Evolutionary conservation across 768 basidiomycete species (phyloP), one percentile per base, ranked within the genome.

Genomic region (Cystobasidium onofrii): DNA sequence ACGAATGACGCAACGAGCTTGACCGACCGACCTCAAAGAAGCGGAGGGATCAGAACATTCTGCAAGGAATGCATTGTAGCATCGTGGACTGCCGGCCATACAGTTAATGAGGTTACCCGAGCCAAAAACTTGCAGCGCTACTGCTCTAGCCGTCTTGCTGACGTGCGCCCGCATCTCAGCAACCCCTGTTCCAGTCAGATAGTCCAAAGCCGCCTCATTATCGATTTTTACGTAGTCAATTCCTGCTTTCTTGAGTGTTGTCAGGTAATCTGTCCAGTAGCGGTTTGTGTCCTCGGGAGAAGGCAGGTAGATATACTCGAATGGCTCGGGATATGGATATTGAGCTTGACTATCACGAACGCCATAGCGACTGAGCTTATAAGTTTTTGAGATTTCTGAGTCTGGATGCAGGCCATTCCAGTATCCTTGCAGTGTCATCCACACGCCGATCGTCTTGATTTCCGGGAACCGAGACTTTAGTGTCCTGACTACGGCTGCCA

Each of bases 191-290:
- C 73, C 73, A 1, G 23, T 17, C 41, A 78, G 10, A 1, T 46
- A 60, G 41, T 78, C 77, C 43, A 77, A 20, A 34, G 33, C 44
- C 3, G 76, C 67, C 63, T 77, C 77, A 63, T 79, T 76, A 70
- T 79, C 78, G n/a, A 79, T 72, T 46, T 79, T 79, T 66, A 79
- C 70, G 36, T 75, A 79, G 10, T 50, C 33, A 74, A 79, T 43
- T 17, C 78, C 78, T 15, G 76, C 67, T 0, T 57, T 43, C 9
- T 52, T 36, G 61, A 79, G 74, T 1, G 50, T 52, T 4, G 62
- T 3, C 31, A 79, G 78, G 55, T 78, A 79, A 62, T 74, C 70
- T 1, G 0, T 17, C 70, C 61, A 79, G 73, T 74, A 78, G 1
- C 1, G 0, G 1, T 29, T 31, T 13, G 75, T 33, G 1, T 73